Base-by-base conservation (phyloP, 2,329 filamentous ascomycete species). In the Paracorniculantispora psalliotae region DNA sequence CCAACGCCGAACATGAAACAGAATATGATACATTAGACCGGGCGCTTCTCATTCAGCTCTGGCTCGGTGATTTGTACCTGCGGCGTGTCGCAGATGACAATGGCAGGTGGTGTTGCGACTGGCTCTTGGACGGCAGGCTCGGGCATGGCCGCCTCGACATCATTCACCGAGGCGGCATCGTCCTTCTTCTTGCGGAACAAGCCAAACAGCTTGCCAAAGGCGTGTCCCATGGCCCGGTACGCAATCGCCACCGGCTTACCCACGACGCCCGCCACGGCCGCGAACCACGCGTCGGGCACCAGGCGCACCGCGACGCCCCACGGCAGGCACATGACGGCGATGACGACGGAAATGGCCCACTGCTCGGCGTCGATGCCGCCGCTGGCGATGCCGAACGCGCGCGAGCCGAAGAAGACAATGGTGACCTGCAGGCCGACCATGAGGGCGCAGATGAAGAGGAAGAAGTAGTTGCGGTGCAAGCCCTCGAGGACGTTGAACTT, bases 401-500 rank as follows among this genome's bases (percentile, higher is more conserved):
- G 74, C 43, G 89, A 87, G 62, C 91, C 91, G 58, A 96, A 83
- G 65, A 90, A 94, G 64, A 96, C 83, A 68, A 96, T 96, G 75
- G 96, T 82, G 21, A 92, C 77, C 68, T 96, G 92, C 9, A 90
- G 90, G 63, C 84, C 91, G 61, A 94, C 80, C 87, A 96, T 96
- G 72, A 94, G 80, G 57, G 81, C 68, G 73, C 92, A 90, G 73
- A 96, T 96, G 26, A 78, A 78, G 30, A 92, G 81, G 77, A 96
- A 96, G 79, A 92, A 94, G 68, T 81, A 85, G 71, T 96, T 96
- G 65, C 81, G 82, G 21, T 82, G 81, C 59, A 96, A 84, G 58
- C 89, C 89, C 71, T 96, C 91, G 60, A 96, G 91, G 59, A 96
- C 88, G 71, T 96, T 96, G 76, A 94, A 87, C 59, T 84, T 85